Evolutionary conservation across 1,284 basidiomycete genomes (phyloP).

Genomic region (Sporisorium scitamineum): DNA sequence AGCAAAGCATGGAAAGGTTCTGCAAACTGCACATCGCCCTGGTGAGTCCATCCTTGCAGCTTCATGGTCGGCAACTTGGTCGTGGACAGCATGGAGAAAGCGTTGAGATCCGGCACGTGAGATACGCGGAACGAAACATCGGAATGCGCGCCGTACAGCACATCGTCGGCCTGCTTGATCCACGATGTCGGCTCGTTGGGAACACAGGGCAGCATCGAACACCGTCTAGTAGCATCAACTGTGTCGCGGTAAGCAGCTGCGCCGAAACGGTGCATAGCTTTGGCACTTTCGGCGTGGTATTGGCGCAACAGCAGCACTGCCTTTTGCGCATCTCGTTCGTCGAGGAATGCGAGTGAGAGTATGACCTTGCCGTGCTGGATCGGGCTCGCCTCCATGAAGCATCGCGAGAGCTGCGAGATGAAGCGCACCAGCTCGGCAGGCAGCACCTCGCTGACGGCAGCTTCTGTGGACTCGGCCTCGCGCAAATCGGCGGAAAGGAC

Average conservation of each 20-base stretch:
- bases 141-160: constrained; percentile 27
- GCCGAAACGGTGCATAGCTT: constrained; percentile 27
- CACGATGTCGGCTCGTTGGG: constrained; percentile 42
- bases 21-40: constrained; percentile 9
- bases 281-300: constrained; percentile 23
- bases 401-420: constrained; percentile 36
- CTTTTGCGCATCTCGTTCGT: constrained; percentile 28
- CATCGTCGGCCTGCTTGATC: constrained; percentile 38
- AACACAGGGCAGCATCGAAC: constrained; percentile 47
- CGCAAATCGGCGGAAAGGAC: constrained; percentile 17
- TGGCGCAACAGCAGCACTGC: constrained; percentile 38
- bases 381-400: constrained; percentile 41
- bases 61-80: constrained; percentile 21
- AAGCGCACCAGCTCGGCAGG: constrained; percentile 31
- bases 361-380: constrained; percentile 25
- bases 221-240: constrained; percentile 11
- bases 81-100: constrained; percentile 15
- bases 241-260: constrained; percentile 24
- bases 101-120: constrained; percentile 26
- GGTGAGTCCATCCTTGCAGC: constrained; percentile 25
- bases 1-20: constrained; percentile 28
- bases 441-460: constrained; percentile 8
- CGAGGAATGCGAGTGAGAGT: constrained; percentile 27
- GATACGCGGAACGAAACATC: constrained; percentile 38
- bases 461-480: neutral